Evolutionary conservation across 148 eudicot species (phyloP).

Genomic region (Rhododendron williamsianum): DNA sequence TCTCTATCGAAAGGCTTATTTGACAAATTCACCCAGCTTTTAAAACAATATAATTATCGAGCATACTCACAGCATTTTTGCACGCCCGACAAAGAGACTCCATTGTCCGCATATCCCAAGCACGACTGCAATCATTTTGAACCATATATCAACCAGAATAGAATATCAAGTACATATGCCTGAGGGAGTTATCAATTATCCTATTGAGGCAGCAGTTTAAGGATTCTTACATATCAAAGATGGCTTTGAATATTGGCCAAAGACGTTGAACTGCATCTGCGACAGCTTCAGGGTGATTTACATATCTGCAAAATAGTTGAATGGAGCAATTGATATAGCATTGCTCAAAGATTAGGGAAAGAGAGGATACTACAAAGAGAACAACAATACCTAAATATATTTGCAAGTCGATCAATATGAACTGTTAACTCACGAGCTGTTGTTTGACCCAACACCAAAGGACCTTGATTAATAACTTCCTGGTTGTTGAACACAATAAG

Average conservation of each 20-base stretch:
- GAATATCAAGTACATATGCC: neutral
- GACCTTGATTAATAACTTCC: constrained; percentile 94
- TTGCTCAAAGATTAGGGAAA: constrained; percentile 6
- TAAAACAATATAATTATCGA: constrained; percentile 6
- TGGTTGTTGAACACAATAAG: constrained; percentile 30
- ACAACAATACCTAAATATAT: constrained; percentile 75
- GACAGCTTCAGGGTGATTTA: constrained; percentile 94
- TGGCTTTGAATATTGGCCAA: constrained; percentile 94
- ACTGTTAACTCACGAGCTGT: constrained; percentile 88
- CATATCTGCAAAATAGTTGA: constrained; percentile 51
- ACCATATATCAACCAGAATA: constrained; percentile 3
- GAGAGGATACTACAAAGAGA: constrained; percentile 3
- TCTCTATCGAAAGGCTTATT: neutral
- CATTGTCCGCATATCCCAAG: constrained; percentile 99
- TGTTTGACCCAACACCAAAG: constrained; percentile 66
- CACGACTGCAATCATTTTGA: constrained; percentile 62
- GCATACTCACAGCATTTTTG: constrained; percentile 93
- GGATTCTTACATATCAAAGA: constrained; percentile 74
- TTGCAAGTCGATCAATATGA: constrained; percentile 95
- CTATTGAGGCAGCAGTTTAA: neutral
- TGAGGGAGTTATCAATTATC: neutral
- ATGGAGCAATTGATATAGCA: constrained; percentile 5
- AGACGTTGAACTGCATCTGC: constrained; percentile 96
- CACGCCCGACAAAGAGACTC: constrained; percentile 98
- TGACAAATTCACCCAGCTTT: constrained; percentile 6